phyloP scores from a whole-genome alignment of 176 grass and related monocot species.

The Oryza glaberrima region DNA sequence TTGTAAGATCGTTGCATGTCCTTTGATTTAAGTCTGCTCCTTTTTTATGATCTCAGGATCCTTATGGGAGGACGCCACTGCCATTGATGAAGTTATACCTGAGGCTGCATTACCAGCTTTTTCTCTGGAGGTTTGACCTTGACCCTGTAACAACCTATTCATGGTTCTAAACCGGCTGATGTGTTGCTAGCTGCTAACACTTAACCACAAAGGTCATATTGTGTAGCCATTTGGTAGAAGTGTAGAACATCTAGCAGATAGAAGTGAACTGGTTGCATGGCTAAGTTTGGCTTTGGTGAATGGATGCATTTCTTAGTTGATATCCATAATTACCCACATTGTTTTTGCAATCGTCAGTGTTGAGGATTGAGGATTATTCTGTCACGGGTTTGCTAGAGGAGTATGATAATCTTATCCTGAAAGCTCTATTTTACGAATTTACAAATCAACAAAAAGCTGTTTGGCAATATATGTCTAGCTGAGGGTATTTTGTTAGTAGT shows the following conservation, averaged over 20 bases:
- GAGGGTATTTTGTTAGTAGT: not conserved
- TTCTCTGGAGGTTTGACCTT: constrained; percentile 81
- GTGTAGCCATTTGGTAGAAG: not conserved
- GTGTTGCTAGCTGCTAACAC: constrained; percentile 22
- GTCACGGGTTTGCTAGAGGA: constrained; percentile 31
- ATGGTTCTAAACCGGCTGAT: constrained; percentile 4
- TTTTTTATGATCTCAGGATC: constrained; percentile 56
- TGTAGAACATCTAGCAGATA: constrained; percentile 23
- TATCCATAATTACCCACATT: constrained; percentile 18
- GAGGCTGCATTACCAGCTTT: constrained; percentile 94
- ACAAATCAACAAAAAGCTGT: not conserved
- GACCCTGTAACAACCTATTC: constrained; percentile 33
- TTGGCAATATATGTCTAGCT: constrained; percentile 25
- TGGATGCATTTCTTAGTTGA: constrained; percentile 6
- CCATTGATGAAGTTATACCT: constrained; percentile 85
- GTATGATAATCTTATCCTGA: constrained; percentile 18
- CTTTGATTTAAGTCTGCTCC: constrained; percentile 36
- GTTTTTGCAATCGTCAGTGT: constrained; percentile 16
- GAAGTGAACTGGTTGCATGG: not conserved
- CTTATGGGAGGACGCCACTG: constrained; percentile 76
- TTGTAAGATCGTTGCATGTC: constrained; percentile 31
- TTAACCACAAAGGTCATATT: not conserved
- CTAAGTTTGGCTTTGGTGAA: constrained; percentile 11
- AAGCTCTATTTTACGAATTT: constrained; percentile 8
- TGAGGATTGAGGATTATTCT: constrained; percentile 24